Conservation (phyloP, 306 rosid genomes). For the Acacia crassicarpa region DNA sequence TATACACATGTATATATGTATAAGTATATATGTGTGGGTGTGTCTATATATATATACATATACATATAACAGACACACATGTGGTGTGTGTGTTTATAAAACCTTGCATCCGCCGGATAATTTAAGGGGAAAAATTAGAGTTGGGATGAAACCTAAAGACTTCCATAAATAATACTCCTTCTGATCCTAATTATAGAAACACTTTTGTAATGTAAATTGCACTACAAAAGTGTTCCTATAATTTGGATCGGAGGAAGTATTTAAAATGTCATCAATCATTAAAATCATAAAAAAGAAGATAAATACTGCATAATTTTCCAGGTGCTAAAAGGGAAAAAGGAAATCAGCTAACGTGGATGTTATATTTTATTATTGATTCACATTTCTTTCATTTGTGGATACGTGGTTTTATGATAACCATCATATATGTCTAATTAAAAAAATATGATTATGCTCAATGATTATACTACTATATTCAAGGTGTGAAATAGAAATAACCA, state of each 20-base stretch:
- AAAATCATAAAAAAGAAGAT: neutral
- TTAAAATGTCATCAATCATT: neutral
- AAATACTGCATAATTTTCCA: neutral
- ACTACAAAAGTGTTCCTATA: too few relatives aligned
- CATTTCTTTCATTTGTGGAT: neutral
- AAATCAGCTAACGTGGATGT: neutral
- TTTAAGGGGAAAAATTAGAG: neutral
- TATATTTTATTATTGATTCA: neutral
- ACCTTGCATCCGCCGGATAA: too few relatives aligned
- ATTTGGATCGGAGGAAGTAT: too few relatives aligned
- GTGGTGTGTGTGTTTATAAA: too few relatives aligned
- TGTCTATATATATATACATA: too few relatives aligned
- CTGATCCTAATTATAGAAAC: too few relatives aligned
- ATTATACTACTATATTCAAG: too few relatives aligned
- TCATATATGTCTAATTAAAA: neutral
- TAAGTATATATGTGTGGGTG: too few relatives aligned
- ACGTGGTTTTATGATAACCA: neutral
- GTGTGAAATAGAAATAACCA: neutral
- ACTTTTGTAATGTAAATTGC: too few relatives aligned
- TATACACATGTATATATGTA: too few relatives aligned
- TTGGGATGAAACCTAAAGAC: neutral
- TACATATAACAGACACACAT: too few relatives aligned
- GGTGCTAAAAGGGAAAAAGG: neutral
- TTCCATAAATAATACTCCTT: neutral
- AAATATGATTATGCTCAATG: neutral